Percentiles rank a stretch among this genome's conserved stretches.
Evolutionary conservation across 2,329 filamentous ascomycete species (phyloP).

Genomic region (Paecilomyces fulvus): DNA sequence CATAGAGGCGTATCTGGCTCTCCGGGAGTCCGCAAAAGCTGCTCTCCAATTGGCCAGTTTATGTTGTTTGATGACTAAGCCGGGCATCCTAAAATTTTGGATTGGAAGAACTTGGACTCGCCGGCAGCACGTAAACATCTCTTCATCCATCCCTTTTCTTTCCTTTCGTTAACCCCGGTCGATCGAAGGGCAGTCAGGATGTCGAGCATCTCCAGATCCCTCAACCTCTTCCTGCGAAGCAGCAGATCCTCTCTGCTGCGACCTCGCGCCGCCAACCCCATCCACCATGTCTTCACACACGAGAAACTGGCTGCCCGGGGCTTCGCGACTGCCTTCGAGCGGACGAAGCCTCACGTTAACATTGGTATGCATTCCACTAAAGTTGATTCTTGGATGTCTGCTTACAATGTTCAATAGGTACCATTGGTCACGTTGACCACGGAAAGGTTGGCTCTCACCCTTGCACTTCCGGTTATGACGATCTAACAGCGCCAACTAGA

Average conservation of each 20-base stretch:
- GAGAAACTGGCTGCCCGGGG: slow-evolving; percentile 41
- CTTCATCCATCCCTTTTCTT: slow-evolving; percentile 14
- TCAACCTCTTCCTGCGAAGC: slow-evolving; percentile 73
- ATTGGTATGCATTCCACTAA: slow-evolving; percentile 57
- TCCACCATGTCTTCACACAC: slow-evolving; percentile 51
- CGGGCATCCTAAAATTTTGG: slow-evolving; percentile 25
- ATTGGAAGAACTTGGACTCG: slow-evolving; percentile 16
- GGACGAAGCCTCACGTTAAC: slow-evolving; percentile 96
- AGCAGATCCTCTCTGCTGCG: slow-evolving; percentile 65
- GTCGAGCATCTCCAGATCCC: slow-evolving; percentile 69
- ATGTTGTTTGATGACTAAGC: slow-evolving; percentile 29
- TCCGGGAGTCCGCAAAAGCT: slow-evolving; percentile 20
- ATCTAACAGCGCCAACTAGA: slow-evolving; percentile 47
- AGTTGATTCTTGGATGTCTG: background rate
- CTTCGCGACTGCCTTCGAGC: slow-evolving; percentile 64
- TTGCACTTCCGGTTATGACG: slow-evolving; percentile 5
- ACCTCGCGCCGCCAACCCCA: slow-evolving; percentile 62
- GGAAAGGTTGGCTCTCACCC: slow-evolving; percentile 64
- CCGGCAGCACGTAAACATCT: slow-evolving; percentile 14
- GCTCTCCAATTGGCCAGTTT: slow-evolving; percentile 20
- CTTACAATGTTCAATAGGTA: slow-evolving; percentile 47
- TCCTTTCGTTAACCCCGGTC: slow-evolving; percentile 15
- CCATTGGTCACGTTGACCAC: slow-evolving; percentile 99
- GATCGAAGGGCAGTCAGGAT: slow-evolving; percentile 48
- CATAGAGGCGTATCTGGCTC: background rate